A percentile compares a stretch with the other conserved stretches of the same genome.
Conservation (phyloP, 1,139 yeast genomes). For the Nematodospora anomalae region DNA sequence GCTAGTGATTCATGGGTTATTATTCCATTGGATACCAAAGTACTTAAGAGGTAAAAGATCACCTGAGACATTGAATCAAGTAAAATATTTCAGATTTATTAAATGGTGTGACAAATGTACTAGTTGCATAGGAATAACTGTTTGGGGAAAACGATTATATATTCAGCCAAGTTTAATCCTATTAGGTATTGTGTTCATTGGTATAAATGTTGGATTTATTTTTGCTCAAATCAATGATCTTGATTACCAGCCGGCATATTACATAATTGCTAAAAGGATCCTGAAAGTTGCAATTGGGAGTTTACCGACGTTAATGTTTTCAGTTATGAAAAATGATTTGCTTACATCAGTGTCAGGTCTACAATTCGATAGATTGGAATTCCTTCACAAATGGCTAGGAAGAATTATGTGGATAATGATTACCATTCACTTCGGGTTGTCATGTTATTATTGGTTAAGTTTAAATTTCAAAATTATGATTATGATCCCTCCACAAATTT, state of each 20-base stretch:
- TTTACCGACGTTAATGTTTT: conserved; percentile 37
- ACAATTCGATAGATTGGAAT: conserved; percentile 38
- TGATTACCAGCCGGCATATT: conserved; percentile 38
- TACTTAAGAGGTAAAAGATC: conserved; percentile 17
- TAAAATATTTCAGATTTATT: conserved; percentile 25
- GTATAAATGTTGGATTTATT: conserved; percentile 27
- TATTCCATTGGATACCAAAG: conserved; percentile 45
- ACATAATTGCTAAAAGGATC: conserved; percentile 44
- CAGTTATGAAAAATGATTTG: conserved; percentile 41
- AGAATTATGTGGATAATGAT: conserved; percentile 40
- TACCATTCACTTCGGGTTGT: conserved; percentile 36
- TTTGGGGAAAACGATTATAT: conserved; percentile 19
- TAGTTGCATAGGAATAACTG: conserved; percentile 26
- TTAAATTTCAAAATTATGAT: conserved; percentile 43
- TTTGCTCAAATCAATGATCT: conserved; percentile 35
- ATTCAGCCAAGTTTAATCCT: conserved; percentile 45
- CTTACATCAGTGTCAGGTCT: conserved; percentile 43
- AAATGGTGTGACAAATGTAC: conserved; percentile 31
- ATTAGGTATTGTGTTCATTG: conserved; percentile 26
- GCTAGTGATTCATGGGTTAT: conserved; percentile 38
- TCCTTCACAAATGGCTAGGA: conserved; percentile 48
- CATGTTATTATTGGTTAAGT: conserved; percentile 41
- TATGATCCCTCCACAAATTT: conserved; percentile 51
- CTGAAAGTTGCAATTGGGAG: conserved; percentile 43
- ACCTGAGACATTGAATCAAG: conserved; percentile 8